phyloP scores from a whole-genome alignment of 2,329 filamentous ascomycete species.

The Metarhizium sp. region DNA sequence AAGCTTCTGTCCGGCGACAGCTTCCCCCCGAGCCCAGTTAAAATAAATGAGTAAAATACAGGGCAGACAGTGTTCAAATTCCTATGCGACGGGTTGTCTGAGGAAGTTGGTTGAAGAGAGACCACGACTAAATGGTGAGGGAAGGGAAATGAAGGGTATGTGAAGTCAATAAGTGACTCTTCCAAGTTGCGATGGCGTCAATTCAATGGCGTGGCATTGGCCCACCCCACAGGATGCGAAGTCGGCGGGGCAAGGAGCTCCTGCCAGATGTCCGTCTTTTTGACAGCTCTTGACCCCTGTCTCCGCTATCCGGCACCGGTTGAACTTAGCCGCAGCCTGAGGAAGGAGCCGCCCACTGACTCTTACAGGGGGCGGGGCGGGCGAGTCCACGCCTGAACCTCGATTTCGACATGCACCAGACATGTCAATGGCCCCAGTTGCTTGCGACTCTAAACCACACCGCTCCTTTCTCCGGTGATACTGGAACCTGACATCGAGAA shows the following conservation, averaged over 20 bases:
- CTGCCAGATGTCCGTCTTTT: too few relatives aligned
- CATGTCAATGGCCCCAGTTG: background rate
- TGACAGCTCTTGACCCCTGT: too few relatives aligned
- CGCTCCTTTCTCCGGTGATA: background rate
- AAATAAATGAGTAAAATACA: background rate
- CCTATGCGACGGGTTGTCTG: background rate
- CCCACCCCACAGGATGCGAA: background rate
- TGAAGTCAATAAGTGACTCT: background rate
- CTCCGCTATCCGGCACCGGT: too few relatives aligned
- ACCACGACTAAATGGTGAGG: too few relatives aligned
- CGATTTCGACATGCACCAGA: background rate
- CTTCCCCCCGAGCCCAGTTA: background rate
- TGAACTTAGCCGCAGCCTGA: background rate
- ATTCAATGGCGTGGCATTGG: background rate
- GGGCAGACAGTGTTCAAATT: background rate
- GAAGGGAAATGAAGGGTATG: background rate
- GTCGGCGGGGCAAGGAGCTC: background rate
- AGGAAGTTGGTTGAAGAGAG: background rate
- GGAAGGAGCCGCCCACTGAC: background rate
- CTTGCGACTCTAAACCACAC: background rate
- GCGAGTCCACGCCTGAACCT: background rate
- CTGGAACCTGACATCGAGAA: background rate
- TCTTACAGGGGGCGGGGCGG: too few relatives aligned
- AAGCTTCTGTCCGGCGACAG: background rate
- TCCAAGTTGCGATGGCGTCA: constrained; percentile 10